Conservation (phyloP, 768 basidiomycete genomes). For the Termitomyces sp. region DNA sequence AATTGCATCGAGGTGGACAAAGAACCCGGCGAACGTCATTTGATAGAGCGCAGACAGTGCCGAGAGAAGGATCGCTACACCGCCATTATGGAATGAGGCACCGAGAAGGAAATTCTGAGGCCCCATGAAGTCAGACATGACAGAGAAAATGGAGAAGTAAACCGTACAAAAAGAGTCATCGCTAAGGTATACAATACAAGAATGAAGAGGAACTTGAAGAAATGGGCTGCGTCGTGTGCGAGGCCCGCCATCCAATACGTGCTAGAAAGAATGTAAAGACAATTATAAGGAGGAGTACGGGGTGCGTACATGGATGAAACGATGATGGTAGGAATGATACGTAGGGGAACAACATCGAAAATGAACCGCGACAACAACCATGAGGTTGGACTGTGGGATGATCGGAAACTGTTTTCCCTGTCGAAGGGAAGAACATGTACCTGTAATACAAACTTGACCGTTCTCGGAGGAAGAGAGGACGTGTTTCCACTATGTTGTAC, state of each 20-base stretch:
- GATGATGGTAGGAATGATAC: conserved; percentile 85
- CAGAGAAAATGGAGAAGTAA: neutral
- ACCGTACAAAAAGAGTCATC: conserved; percentile 81
- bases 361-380: conserved; percentile 89
- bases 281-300: neutral
- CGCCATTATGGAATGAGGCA: conserved; percentile 77
- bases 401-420: neutral
- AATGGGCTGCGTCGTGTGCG: conserved; percentile 69
- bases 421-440: conserved; percentile 29
- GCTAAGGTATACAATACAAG: conserved; percentile 80
- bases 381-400: conserved; percentile 64
- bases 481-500: conserved; percentile 80
- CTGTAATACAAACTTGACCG: conserved; percentile 84
- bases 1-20: conserved; percentile 81
- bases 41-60: conserved; percentile 74
- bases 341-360: conserved; percentile 87
- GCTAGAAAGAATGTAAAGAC: conserved; percentile 29
- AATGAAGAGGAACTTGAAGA: conserved; percentile 94
- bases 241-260: conserved; percentile 98
- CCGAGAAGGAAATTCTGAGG: conserved; percentile 87
- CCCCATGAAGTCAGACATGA: neutral
- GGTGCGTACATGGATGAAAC: conserved; percentile 73
- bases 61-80: conserved; percentile 86
- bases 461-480: conserved; percentile 88
- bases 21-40: conserved; percentile 91